These are phyloP conservation scores for Elongisporangium undulatum DNA, from an alignment of 352 stramenopile genomes.

Conservation along the genomic window DNA sequence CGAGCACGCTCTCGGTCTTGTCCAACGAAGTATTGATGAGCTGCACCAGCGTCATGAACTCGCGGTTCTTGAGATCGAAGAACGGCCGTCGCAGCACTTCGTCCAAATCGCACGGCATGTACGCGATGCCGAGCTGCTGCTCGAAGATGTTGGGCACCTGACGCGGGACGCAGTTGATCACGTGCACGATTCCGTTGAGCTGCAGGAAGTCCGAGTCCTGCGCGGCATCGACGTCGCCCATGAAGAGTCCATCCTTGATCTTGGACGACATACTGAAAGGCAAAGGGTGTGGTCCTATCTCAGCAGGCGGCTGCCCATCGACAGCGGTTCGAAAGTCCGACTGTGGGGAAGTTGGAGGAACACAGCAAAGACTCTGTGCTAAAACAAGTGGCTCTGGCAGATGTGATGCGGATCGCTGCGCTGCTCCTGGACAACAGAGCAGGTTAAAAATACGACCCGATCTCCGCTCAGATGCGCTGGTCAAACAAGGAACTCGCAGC, in stretches of 20 bases:
- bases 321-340: not conserved
- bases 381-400: not conserved
- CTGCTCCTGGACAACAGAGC: not conserved
- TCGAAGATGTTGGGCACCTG: slow-evolving; percentile 92
- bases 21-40: slow-evolving; percentile 81
- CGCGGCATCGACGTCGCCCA: slow-evolving; percentile 89
- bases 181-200: slow-evolving; percentile 90
- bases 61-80: slow-evolving; percentile 81
- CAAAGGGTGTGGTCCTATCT: not conserved
- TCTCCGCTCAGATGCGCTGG: not conserved
- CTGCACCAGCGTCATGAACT: slow-evolving; percentile 77
- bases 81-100: slow-evolving; percentile 62
- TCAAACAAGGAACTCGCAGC: not conserved
- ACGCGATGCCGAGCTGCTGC: slow-evolving; percentile 77
- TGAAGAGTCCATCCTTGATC: slow-evolving; percentile 93
- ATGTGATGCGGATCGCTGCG: not conserved
- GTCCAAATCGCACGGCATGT: slow-evolving; percentile 67
- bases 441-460: not conserved
- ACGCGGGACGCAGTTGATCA: slow-evolving; percentile 90
- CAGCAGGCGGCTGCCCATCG: not conserved
- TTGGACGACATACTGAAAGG: slow-evolving; percentile 83
- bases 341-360: not conserved
- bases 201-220: slow-evolving; percentile 92
- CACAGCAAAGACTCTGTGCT: too few relatives aligned
- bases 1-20: slow-evolving; percentile 81